These are phyloP conservation scores for Cochlearia excelsa DNA, from an alignment of 345 rosid species.

Conservation along the genomic window DNA sequence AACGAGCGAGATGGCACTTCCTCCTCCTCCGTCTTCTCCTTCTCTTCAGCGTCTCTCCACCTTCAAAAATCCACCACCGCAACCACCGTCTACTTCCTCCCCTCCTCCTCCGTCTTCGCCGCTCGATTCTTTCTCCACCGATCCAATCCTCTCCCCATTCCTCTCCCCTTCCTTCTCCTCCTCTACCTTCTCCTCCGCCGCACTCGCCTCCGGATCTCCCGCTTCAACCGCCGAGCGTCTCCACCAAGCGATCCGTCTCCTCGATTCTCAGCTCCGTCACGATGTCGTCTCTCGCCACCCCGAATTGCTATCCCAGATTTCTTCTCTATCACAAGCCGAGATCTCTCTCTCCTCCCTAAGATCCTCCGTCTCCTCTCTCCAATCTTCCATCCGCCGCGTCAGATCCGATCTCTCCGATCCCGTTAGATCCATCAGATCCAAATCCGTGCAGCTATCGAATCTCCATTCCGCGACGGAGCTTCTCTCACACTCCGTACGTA, in stretches of 20 bases:
- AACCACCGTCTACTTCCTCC: constrained; percentile 19
- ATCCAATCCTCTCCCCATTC: constrained; percentile 74
- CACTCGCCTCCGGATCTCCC: constrained; percentile 96
- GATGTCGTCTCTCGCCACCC: constrained; percentile 88
- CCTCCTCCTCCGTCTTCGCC: constrained; percentile 43
- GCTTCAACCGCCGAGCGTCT: constrained; percentile 99
- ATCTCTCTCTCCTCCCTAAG: constrained; percentile 78
- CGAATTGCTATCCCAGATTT: constrained; percentile 79
- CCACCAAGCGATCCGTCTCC: constrained; percentile 88
- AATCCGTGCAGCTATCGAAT: constrained; percentile 66
- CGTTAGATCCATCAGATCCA: constrained; percentile 57
- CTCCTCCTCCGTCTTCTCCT: constrained; percentile 41
- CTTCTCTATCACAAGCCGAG: constrained; percentile 84
- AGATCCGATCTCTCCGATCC: constrained; percentile 94
- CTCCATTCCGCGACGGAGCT: constrained; percentile 70
- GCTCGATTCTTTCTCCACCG: constrained; percentile 65
- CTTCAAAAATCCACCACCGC: constrained; percentile 42
- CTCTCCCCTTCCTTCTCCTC: constrained; percentile 89
- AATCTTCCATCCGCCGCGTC: constrained; percentile 70
- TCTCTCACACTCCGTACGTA: constrained; percentile 77
- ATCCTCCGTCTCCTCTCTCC: constrained; percentile 82
- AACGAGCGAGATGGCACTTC: constrained; percentile 43
- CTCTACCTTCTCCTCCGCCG: constrained; percentile 86
- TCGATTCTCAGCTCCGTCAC: constrained; percentile 85
- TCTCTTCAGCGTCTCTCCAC: constrained; percentile 83